A percentile compares a stretch with the other conserved stretches of the same genome.
Evolutionary conservation across 345 rosid genomes (phyloP).

Genomic region (Eucalyptus polyanthemos): DNA sequence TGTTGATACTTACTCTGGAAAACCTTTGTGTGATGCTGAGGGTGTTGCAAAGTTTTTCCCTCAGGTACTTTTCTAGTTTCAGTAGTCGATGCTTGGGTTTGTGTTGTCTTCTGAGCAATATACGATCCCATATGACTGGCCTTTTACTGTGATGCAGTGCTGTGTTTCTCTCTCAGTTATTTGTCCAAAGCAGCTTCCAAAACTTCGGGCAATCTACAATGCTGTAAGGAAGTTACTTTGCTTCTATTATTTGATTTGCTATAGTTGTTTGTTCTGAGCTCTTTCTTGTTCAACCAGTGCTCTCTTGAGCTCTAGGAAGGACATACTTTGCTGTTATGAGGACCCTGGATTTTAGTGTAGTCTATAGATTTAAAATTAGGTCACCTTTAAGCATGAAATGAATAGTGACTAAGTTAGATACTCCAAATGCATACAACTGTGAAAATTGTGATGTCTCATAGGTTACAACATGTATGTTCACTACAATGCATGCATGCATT

Average conservation of each 20-base stretch:
- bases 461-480: background rate
- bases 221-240: conserved; percentile 44
- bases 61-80: conserved; percentile 27
- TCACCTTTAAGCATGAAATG: background rate
- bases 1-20: conserved; percentile 44
- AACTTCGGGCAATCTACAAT: conserved; percentile 67
- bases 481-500: background rate
- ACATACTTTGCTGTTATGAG: background rate
- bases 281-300: background rate
- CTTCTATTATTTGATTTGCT: background rate
- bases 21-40: conserved; percentile 84
- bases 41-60: conserved; percentile 67
- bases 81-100: background rate
- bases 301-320: background rate
- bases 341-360: background rate
- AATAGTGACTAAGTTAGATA: background rate
- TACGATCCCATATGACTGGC: background rate
- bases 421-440: background rate
- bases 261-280: background rate
- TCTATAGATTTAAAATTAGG: background rate
- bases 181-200: conserved; percentile 87
- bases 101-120: background rate
- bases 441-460: background rate
- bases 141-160: conserved; percentile 42
- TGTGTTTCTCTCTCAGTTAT: conserved; percentile 77